Evolutionary conservation across 2,329 filamentous ascomycete species (phyloP), one percentile per base, ranked within the genome.

Genomic region (Diaporthe ampelina): DNA sequence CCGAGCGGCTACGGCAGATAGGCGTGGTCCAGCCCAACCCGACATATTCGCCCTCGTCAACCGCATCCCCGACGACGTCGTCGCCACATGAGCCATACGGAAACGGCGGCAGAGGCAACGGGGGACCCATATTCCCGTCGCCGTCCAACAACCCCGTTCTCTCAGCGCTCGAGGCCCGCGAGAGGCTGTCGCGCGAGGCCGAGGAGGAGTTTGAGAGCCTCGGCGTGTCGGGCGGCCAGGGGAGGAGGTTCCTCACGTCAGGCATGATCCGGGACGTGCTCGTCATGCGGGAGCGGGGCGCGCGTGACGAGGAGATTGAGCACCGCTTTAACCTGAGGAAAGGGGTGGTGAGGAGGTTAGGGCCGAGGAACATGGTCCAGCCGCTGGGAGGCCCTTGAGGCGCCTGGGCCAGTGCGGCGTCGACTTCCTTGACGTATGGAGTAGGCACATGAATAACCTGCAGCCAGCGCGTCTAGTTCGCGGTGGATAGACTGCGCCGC

Each of bases 21-120:
- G 89, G 89, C 78, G 82, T 90, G 40, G 88, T 85, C 11, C 84
- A 88, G 61, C 88, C 89, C 6, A 88, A 87, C 76, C 88, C 89
- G 40, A 89, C 87, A 6, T 86, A 84, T 61, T 90, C 88, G 8
- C 83, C 86, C 32, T 89, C 88, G 1, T 90, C 88, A 10, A 88
- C 82, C 2, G 87, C 84, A 10, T 76, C 74, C 11, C 65, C 76
- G 43, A 63, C 59, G 40, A 63, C 58, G 45, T 59, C 73, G 61
- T 69, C 78, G 17, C 52, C 48, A 26, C 56, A 71, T 9, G 68
- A 74, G 59, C 65, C n/a, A 56, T 61, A 21, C 26, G 72, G 45
- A 50, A 71, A 69, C 73, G 72, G 45, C 57, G 73, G 69, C 72
- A 78, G 43, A 8, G 45, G 45, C 45, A 21, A 19, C 6, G 45